These are phyloP conservation scores for Alliaria petiolata DNA, from an alignment of 345 rosid genomes.

Conservation along the genomic window DNA sequence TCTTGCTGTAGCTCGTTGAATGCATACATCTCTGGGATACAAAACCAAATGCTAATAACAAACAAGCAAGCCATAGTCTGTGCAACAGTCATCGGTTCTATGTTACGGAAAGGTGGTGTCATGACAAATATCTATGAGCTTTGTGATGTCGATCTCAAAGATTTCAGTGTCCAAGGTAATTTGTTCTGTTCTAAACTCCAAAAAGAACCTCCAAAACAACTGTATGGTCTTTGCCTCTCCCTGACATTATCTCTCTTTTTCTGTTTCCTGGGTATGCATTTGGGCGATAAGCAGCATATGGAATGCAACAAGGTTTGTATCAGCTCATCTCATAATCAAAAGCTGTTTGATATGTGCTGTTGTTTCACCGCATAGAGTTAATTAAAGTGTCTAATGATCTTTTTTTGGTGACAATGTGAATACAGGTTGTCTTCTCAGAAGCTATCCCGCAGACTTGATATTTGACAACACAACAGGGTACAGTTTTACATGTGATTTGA, in stretches of 20 bases:
- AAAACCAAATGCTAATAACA: conserved; percentile 91
- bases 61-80: conserved; percentile 95
- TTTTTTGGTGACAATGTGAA: conserved; percentile 14
- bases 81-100: conserved; percentile 77
- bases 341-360: not conserved
- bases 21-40: conserved; percentile 73
- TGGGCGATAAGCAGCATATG: conserved; percentile 53
- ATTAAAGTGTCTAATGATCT: not conserved
- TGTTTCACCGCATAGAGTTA: not conserved
- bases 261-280: conserved; percentile 26
- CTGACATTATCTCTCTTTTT: conserved; percentile 31
- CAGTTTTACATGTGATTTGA: conserved; percentile 93
- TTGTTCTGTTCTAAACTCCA: not conserved
- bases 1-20: conserved; percentile 91
- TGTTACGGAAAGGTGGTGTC: conserved; percentile 80
- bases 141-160: conserved; percentile 95
- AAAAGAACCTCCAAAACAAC: not conserved
- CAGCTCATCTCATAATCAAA: not conserved
- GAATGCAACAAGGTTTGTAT: conserved; percentile 68
- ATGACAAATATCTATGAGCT: conserved; percentile 86
- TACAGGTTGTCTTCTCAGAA: conserved; percentile 83
- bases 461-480: conserved; percentile 82
- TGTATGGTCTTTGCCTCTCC: not conserved
- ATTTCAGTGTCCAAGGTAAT: conserved; percentile 89
- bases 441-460: conserved; percentile 76